These are phyloP conservation scores for Aspergillus arachidicola DNA, from an alignment of 2,329 filamentous ascomycete species.

Conservation along the genomic window DNA sequence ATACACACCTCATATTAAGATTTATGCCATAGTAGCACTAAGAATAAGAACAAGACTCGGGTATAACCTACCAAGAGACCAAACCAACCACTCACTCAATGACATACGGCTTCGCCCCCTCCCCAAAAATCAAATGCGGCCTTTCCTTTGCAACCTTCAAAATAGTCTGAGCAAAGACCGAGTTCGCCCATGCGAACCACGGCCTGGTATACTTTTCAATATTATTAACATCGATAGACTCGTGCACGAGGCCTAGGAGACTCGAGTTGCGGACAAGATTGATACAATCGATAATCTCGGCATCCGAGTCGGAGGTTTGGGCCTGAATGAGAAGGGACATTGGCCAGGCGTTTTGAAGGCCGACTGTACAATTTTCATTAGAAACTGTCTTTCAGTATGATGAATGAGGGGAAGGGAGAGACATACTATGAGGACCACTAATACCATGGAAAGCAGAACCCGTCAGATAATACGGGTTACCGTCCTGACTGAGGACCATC, in stretches of 20 bases:
- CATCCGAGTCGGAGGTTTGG: constrained; percentile 80
- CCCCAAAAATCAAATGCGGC: constrained; percentile 80
- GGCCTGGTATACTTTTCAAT: constrained; percentile 74
- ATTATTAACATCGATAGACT: constrained; percentile 83
- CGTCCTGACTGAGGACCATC: constrained; percentile 72
- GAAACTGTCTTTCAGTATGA: not conserved
- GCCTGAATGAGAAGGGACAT: constrained; percentile 93
- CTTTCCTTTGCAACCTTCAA: constrained; percentile 86
- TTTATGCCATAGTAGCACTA: not conserved
- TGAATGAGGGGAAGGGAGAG: not conserved
- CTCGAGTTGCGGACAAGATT: constrained; percentile 74
- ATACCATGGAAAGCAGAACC: constrained; percentile 82
- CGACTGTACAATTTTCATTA: constrained; percentile 56
- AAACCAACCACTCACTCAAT: constrained; percentile 11
- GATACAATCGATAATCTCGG: constrained; percentile 75
- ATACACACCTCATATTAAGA: not conserved
- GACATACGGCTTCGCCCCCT: constrained; percentile 48
- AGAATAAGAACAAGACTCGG: not conserved
- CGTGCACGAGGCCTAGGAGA: constrained; percentile 80
- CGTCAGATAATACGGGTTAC: constrained; percentile 86
- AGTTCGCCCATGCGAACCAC: constrained; percentile 99
- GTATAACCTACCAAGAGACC: not conserved
- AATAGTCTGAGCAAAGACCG: constrained; percentile 90
- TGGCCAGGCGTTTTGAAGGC: constrained; percentile 89
- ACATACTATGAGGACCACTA: constrained; percentile 70